These are phyloP conservation scores for Paramecium bursaria DNA, from an alignment of 73 alveolate genomes.

Conservation along the genomic window DNA sequence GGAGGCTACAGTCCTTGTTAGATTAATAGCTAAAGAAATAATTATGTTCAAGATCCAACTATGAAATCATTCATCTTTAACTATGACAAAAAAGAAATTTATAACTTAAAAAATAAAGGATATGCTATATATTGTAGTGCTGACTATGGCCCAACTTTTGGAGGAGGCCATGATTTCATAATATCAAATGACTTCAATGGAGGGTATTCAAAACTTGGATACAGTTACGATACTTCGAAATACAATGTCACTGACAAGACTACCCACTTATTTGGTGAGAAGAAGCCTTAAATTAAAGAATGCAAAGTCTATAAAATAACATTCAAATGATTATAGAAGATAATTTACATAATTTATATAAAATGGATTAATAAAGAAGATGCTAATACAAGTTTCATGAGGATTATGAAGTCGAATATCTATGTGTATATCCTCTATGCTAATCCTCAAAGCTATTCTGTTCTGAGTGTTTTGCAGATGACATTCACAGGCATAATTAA, in stretches of 20 bases:
- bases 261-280: too few relatives aligned
- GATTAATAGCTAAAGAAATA: neutral
- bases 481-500: too few relatives aligned
- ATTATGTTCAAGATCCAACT: conserved; percentile 1
- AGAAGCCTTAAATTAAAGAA: neutral
- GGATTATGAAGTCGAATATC: too few relatives aligned
- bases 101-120: neutral
- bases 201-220: neutral
- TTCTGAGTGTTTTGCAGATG: too few relatives aligned
- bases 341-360: too few relatives aligned
- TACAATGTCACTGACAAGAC: neutral
- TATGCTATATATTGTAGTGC: conserved; percentile 7
- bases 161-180: neutral
- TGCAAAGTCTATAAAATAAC: too few relatives aligned
- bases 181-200: neutral
- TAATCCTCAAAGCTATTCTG: too few relatives aligned
- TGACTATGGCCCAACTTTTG: conserved; percentile 17
- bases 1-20: conserved; percentile 14
- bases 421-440: too few relatives aligned
- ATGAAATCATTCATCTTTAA: conserved; percentile 6
- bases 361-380: too few relatives aligned
- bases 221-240: neutral
- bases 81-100: conserved; percentile 15
- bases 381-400: too few relatives aligned
- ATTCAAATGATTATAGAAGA: too few relatives aligned